Evolutionary conservation across 1,139 yeast species (phyloP).

Genomic region (Sugiyamaella grinbergsii): DNA sequence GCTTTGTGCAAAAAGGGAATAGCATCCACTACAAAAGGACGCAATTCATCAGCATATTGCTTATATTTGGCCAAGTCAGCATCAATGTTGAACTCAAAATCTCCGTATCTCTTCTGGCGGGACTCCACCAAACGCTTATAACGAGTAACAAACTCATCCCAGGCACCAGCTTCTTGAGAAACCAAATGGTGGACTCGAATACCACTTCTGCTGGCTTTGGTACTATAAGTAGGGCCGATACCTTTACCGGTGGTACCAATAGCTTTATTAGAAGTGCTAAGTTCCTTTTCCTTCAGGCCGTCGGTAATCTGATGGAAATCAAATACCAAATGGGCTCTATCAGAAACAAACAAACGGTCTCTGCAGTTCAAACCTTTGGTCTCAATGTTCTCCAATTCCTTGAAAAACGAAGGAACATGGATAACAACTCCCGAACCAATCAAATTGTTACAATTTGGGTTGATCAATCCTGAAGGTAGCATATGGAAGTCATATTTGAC

Average conservation of each 20-base stretch:
- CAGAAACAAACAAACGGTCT: conserved; percentile 80
- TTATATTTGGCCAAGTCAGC: conserved; percentile 78
- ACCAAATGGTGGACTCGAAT: conserved; percentile 95
- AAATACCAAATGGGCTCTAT: conserved; percentile 94
- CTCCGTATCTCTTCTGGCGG: conserved; percentile 88
- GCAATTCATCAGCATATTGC: conserved; percentile 67
- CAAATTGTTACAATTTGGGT: conserved; percentile 84
- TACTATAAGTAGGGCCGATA: conserved; percentile 97
- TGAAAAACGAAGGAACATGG: conserved; percentile 90
- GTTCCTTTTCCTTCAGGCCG: conserved; percentile 90
- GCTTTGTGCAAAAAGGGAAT: conserved; percentile 89
- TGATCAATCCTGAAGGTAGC: conserved; percentile 96
- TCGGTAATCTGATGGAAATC: conserved; percentile 98
- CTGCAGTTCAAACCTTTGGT: conserved; percentile 71
- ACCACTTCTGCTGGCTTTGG: conserved; percentile 97
- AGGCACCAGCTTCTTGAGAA: conserved; percentile 83
- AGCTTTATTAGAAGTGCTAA: conserved; percentile 79
- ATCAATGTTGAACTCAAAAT: conserved; percentile 82
- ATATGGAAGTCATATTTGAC: conserved; percentile 95
- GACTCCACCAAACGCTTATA: conserved; percentile 77
- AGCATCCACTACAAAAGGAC: conserved; percentile 93
- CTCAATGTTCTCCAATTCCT: conserved; percentile 79
- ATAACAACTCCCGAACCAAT: conserved; percentile 97
- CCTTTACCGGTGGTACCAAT: conserved; percentile 99
- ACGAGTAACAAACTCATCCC: conserved; percentile 85